A percentile compares a stretch with the other conserved stretches of the same genome.
Evolutionary conservation across 345 rosid species (phyloP).

Genomic region (Carallia brachiata): DNA sequence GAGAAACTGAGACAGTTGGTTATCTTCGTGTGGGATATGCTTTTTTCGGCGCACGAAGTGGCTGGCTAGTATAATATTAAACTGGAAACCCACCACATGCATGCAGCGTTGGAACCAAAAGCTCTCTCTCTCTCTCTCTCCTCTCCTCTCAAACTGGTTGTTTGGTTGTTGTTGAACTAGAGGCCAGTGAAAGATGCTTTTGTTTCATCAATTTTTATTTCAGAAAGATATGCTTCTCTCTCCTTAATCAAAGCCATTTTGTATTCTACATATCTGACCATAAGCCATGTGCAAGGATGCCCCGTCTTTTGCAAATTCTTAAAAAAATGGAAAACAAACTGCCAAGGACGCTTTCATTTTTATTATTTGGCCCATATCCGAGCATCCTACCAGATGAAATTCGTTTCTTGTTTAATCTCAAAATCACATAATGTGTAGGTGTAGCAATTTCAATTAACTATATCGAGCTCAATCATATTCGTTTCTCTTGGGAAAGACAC

Average conservation of each 20-base stretch:
- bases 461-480: too few relatives aligned
- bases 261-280: conserved; percentile 26
- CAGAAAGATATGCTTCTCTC: background rate
- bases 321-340: conserved; percentile 14
- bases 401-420: too few relatives aligned
- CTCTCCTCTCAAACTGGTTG: background rate
- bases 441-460: too few relatives aligned
- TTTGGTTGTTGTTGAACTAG: too few relatives aligned
- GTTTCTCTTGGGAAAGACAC: too few relatives aligned
- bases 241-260: conserved; percentile 15
- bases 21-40: conserved; percentile 12
- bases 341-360: conserved; percentile 14
- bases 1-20: background rate
- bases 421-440: too few relatives aligned
- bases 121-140: background rate
- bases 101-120: conserved; percentile 13
- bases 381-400: too few relatives aligned
- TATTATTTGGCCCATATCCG: too few relatives aligned
- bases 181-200: conserved; percentile 37
- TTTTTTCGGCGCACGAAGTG: conserved; percentile 14
- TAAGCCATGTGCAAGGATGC: conserved; percentile 50
- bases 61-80: background rate
- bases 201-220: conserved; percentile 1
- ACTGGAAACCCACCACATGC: conserved; percentile 30
- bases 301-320: conserved; percentile 21